Base-by-base conservation (phyloP, 2,329 filamentous ascomycete genomes). In the Ceratocystis alfenasii region DNA sequence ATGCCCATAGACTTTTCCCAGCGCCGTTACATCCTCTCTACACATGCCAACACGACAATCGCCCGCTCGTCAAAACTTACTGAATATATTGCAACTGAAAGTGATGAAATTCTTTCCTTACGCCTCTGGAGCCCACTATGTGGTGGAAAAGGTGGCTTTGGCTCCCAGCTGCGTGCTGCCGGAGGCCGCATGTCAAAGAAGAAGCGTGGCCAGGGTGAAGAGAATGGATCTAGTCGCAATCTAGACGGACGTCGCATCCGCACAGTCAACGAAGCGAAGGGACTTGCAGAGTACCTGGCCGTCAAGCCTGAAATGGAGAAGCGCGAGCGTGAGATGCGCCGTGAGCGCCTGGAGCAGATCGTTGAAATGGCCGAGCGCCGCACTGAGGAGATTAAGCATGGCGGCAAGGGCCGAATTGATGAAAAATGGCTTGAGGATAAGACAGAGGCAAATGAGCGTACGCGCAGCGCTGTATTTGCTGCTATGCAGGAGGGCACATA, bases 131-230 rank as follows among this genome's bases (percentile, higher is more conserved):
- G 87, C 1, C 88, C 88, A 5, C 78, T 96, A 48, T 89, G 87
- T 71, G 94, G 95, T 78, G 95, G 95, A 74, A 99, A 99, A 74
- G 94, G 94, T 75, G 94, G 94, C 72, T 99, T 99, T 74, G 94
- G 94, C 65, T 97, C 93, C 1, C 95, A 99, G 75, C 85, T 99
- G 46, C 90, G 95, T 73, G 94, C 95, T 0, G 94, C 94, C 2
- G 94, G 95, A 73, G 94, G 95, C 50, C 93, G 95, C 78, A 99
- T 99, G 94, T 95, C 89, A n/a, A 83, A 84, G 72, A 95, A 95
- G 79, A 94, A 93, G 80, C 87, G 87, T 72, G 87, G 87, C 66
- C 85, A 89, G 71, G 87, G 85, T 64, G 90, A 95, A 46, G 87
- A 90, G 68, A 93, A 95, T 72, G 92, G 86, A 28, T 96, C 92